Conservation (phyloP, 768 basidiomycete genomes). For the Collybia sordida region DNA sequence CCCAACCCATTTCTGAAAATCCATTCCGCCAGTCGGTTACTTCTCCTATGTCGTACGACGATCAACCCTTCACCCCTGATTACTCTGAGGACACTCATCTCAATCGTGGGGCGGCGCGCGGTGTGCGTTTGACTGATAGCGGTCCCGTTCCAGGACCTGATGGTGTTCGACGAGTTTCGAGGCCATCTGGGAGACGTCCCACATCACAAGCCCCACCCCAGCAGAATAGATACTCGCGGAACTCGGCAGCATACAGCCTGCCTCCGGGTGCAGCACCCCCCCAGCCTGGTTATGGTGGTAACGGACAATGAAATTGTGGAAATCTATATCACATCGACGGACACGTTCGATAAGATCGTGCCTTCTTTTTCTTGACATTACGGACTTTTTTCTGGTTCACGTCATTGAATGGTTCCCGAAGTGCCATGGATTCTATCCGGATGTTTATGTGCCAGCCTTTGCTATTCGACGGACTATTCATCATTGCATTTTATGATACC, state of each 20-base stretch:
- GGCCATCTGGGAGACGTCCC: constrained; percentile 56
- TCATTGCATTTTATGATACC: constrained; percentile 12
- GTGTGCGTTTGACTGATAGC: constrained; percentile 77
- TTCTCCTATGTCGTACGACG: constrained; percentile 39
- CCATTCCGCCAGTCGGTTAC: constrained; percentile 54
- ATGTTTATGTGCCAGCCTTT: constrained; percentile 2
- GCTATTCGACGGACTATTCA: constrained; percentile 2
- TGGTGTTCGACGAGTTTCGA: constrained; percentile 77
- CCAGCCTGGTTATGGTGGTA: constrained; percentile 32
- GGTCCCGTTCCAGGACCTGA: constrained; percentile 82
- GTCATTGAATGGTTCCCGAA: neutral
- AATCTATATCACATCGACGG: neutral
- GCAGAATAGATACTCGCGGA: constrained; percentile 68
- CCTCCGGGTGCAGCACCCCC: constrained; percentile 80
- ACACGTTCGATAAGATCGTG: constrained; percentile 1
- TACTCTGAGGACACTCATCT: constrained; percentile 26
- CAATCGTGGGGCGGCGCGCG: constrained; percentile 50
- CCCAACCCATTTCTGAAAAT: constrained; percentile 41
- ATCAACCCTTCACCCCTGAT: constrained; percentile 13
- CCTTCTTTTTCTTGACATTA: constrained; percentile 2
- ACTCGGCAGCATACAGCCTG: constrained; percentile 48
- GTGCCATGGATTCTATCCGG: neutral
- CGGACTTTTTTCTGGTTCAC: constrained; percentile 1
- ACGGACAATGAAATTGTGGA: neutral
- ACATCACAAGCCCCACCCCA: constrained; percentile 59